Conservation (phyloP, 768 basidiomycete genomes). For the Collybia nuda region DNA sequence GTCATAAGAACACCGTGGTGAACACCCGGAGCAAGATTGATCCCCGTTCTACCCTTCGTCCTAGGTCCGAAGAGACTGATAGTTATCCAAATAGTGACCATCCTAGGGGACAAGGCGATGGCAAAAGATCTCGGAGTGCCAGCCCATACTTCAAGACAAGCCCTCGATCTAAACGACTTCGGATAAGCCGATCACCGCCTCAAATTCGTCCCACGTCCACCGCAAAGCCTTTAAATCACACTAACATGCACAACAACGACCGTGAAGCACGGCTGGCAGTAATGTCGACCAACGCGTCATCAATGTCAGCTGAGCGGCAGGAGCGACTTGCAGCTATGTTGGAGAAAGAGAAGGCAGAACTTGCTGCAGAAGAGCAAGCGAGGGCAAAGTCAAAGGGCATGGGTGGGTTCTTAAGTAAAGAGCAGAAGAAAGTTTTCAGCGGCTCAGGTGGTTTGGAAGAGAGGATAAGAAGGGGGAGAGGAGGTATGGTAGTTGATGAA, state of each 20-base stretch:
- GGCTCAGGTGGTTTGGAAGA: slow-evolving; percentile 79
- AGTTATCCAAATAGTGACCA: slow-evolving; percentile 30
- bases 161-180: slow-evolving; percentile 36
- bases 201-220: slow-evolving; percentile 17
- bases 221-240: slow-evolving; percentile 19
- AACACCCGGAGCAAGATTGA: slow-evolving; percentile 22
- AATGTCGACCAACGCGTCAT: slow-evolving; percentile 77
- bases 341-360: slow-evolving; percentile 76
- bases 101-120: slow-evolving; percentile 26
- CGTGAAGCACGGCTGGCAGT: slow-evolving; percentile 88
- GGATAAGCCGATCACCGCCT: slow-evolving; percentile 28
- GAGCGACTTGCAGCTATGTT: slow-evolving; percentile 67
- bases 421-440: slow-evolving; percentile 84
- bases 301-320: slow-evolving; percentile 67
- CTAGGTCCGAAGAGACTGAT: slow-evolving; percentile 54
- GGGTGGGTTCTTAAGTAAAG: slow-evolving; percentile 78
- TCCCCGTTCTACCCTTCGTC: slow-evolving; percentile 31
- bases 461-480: slow-evolving; percentile 68
- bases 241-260: slow-evolving; percentile 37
- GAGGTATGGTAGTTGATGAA: slow-evolving; percentile 66
- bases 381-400: slow-evolving; percentile 74
- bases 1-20: slow-evolving; percentile 25
- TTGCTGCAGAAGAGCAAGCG: slow-evolving; percentile 68
- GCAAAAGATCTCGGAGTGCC: slow-evolving; percentile 39
- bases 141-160: slow-evolving; percentile 28